Conservation (phyloP, 257 asterid species). For the Capsicum baccatum region DNA sequence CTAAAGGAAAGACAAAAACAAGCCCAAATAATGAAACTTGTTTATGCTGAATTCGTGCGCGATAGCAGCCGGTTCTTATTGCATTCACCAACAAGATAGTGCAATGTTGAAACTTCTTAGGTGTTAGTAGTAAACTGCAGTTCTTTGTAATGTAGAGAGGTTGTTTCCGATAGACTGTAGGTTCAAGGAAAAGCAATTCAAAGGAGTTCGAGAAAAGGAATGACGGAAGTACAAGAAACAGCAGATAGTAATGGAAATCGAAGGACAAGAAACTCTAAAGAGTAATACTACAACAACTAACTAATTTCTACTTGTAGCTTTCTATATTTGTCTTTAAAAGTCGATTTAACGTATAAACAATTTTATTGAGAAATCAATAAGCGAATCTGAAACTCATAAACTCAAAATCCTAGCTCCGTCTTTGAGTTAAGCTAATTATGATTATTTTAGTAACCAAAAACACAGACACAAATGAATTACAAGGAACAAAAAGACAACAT, state of each 20-base stretch:
- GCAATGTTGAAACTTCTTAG: background rate
- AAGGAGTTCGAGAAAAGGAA: background rate
- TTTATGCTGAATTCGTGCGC: too few species aligned
- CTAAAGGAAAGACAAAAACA: too few species aligned
- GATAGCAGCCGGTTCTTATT: background rate
- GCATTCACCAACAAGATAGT: background rate
- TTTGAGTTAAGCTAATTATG: background rate
- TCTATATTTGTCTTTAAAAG: background rate
- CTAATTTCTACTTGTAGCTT: background rate
- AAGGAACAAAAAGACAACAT: background rate
- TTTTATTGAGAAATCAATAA: background rate
- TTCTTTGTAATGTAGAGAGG: background rate
- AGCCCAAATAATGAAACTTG: too few species aligned
- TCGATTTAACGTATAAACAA: background rate
- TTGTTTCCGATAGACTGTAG: background rate
- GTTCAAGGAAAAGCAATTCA: background rate
- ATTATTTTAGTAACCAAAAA: background rate
- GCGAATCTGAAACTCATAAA: background rate
- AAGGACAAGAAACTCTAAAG: background rate
- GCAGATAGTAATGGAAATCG: background rate
- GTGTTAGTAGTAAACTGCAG: background rate
- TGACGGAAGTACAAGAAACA: background rate
- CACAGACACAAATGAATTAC: background rate
- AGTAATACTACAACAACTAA: background rate
- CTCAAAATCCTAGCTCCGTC: background rate